Conservation (phyloP, 164 flowering plant species). For the Cinnamomum chago region DNA sequence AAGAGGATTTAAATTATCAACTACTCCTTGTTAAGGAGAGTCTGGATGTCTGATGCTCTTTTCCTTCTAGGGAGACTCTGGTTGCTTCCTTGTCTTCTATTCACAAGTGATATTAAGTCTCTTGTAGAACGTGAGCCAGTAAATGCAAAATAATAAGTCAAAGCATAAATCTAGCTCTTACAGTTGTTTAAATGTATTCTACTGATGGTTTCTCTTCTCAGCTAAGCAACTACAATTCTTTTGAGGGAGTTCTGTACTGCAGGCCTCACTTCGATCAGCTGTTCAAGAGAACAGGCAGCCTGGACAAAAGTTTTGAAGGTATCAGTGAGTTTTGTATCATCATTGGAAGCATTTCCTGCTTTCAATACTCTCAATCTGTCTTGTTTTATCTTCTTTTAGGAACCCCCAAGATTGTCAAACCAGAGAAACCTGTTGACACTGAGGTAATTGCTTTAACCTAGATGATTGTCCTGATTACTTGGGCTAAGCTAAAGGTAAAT, state of each 20-base stretch:
- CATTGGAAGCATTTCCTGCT: too few relatives aligned
- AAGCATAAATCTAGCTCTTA: neutral
- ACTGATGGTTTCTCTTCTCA: conserved; percentile 26
- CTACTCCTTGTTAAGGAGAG: neutral
- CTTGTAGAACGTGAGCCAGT: neutral
- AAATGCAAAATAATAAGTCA: neutral
- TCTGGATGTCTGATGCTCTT: neutral
- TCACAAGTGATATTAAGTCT: too few relatives aligned
- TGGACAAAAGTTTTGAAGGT: conserved; percentile 96
- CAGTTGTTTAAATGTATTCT: neutral
- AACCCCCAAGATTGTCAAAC: conserved; percentile 74
- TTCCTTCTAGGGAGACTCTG: neutral
- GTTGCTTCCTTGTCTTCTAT: neutral
- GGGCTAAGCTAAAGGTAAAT: neutral
- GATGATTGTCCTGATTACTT: neutral
- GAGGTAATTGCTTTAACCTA: conserved; percentile 42
- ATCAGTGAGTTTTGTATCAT: conserved; percentile 1
- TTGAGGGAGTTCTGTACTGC: conserved; percentile 92
- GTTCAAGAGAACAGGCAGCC: conserved; percentile 85
- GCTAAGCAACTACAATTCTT: conserved; percentile 88
- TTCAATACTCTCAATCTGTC: neutral
- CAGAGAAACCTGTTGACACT: conserved; percentile 54
- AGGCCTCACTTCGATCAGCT: conserved; percentile 90
- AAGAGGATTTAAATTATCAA: neutral
- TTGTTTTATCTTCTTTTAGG: conserved; percentile 36